A percentile compares a stretch with the other conserved stretches of the same genome.
phyloP scores from a whole-genome alignment of 331 rosid genomes.

The Malus hybrid region DNA sequence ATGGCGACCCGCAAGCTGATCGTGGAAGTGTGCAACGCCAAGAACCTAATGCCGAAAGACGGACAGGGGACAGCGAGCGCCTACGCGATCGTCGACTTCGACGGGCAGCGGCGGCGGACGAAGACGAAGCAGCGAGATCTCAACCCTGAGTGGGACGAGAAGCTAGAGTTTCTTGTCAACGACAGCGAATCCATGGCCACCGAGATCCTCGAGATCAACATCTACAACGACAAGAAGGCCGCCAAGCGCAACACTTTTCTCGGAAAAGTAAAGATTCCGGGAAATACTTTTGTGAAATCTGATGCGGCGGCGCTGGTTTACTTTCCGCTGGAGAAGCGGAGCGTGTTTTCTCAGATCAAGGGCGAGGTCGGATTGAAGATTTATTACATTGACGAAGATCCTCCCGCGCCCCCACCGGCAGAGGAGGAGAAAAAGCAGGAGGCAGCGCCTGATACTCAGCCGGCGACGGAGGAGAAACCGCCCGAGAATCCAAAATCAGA shows the following conservation, averaged over 20 bases:
- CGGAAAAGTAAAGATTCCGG: constrained; percentile 71
- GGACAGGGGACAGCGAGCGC: constrained; percentile 98
- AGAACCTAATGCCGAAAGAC: constrained; percentile 89
- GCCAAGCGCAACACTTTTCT: constrained; percentile 71
- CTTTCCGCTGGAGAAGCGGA: constrained; percentile 81
- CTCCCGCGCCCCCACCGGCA: constrained; percentile 17
- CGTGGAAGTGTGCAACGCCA: constrained; percentile 68
- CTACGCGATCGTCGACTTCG: constrained; percentile 75
- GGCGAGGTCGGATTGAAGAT: constrained; percentile 73
- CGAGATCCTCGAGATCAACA: constrained; percentile 56
- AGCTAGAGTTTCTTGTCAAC: constrained; percentile 51
- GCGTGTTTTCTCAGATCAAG: constrained; percentile 86
- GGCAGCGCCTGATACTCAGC: neutral
- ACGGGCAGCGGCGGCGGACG: constrained; percentile 71
- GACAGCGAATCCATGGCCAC: constrained; percentile 48
- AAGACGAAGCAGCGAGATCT: constrained; percentile 68
- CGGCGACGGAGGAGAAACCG: constrained; percentile 1
- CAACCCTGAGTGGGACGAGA: constrained; percentile 91
- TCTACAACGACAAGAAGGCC: constrained; percentile 68
- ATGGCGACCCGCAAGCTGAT: constrained; percentile 43
- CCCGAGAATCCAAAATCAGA: constrained; percentile 13
- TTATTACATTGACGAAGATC: constrained; percentile 53
- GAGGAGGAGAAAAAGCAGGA: constrained; percentile 19
- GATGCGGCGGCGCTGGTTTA: constrained; percentile 43
- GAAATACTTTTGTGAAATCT: constrained; percentile 34